Evolutionary conservation across 73 alveolate species (phyloP).

Genomic region (Tetrahymena elliotti): DNA sequence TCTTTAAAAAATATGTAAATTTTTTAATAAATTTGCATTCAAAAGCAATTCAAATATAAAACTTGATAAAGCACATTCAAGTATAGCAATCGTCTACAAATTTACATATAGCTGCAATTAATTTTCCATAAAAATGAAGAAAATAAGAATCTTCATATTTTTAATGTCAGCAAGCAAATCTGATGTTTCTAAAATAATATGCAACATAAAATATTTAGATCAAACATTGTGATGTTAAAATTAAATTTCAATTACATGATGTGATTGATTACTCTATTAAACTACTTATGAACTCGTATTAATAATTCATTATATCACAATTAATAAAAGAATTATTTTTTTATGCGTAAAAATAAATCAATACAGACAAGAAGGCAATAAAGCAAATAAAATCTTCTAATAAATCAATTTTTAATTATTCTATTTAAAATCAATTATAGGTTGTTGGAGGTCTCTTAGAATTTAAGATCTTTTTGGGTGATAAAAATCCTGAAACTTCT

Average conservation of each 20-base stretch:
- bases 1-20: too few relatives aligned
- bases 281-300: background rate
- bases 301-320: background rate
- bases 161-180: too few relatives aligned
- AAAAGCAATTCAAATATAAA: too few relatives aligned
- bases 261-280: background rate
- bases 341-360: background rate
- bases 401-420: background rate
- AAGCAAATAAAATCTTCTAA: background rate
- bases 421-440: background rate
- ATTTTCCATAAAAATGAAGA: background rate
- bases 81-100: too few relatives aligned
- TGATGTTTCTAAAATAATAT: too few relatives aligned
- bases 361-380: background rate
- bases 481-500: conserved; percentile 18
- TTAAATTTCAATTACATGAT: background rate
- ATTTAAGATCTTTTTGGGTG: conserved; percentile 19
- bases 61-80: too few relatives aligned
- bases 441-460: conserved; percentile 38
- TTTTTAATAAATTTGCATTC: too few relatives aligned
- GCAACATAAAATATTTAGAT: background rate
- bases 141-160: too few relatives aligned
- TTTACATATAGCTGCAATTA: too few relatives aligned
- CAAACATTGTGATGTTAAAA: background rate
- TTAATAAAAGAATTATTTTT: background rate